Evolutionary conservation across 345 rosid genomes (phyloP).

Genomic region (Fremontodendron californicum): DNA sequence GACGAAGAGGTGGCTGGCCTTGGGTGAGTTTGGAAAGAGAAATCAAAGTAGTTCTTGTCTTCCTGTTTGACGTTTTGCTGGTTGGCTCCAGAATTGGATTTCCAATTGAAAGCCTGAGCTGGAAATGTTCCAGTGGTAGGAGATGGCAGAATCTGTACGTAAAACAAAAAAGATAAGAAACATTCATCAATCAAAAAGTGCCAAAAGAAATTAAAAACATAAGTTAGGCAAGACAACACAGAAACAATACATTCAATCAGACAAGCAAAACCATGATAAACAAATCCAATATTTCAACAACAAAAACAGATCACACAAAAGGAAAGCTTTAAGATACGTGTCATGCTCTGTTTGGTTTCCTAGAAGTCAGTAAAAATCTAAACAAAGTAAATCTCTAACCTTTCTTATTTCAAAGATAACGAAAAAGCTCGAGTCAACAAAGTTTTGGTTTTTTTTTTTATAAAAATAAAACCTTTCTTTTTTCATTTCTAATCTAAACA

Average conservation of each 20-base stretch:
- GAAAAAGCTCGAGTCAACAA: not conserved
- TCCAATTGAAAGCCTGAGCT: too few relatives aligned
- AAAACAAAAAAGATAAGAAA: too few relatives aligned
- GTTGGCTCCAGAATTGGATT: conserved; percentile 15
- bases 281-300: not conserved
- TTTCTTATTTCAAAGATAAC: not conserved
- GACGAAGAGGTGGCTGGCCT: too few relatives aligned
- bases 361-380: not conserved
- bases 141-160: too few relatives aligned
- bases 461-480: too few relatives aligned
- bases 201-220: not conserved
- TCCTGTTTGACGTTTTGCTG: conserved; percentile 40
- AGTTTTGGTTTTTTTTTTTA: too few relatives aligned
- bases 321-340: not conserved
- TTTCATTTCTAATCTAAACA: not conserved
- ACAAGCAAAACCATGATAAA: not conserved
- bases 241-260: not conserved
- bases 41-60: conserved; percentile 34
- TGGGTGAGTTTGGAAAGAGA: too few relatives aligned
- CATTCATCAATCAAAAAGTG: not conserved
- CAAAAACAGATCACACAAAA: not conserved
- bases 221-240: not conserved
- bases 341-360: not conserved
- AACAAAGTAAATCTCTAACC: not conserved
- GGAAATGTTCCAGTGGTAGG: too few relatives aligned